phyloP scores from a whole-genome alignment of 2,329 filamentous ascomycete genomes.

The Clonostachys sp. region DNA sequence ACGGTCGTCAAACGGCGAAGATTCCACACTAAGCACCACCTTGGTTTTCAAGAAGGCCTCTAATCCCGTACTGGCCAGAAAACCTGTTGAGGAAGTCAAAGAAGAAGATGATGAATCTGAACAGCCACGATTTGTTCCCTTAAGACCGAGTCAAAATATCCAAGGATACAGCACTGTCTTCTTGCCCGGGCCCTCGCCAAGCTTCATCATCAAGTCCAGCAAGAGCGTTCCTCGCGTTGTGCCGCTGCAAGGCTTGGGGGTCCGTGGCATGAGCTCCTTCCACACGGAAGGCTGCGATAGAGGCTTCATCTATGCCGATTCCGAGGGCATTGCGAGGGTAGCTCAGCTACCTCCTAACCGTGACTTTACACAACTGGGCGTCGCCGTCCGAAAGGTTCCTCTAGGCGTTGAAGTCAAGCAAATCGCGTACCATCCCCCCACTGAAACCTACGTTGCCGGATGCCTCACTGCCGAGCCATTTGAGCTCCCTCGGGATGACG shows the following conservation, averaged over 20 bases:
- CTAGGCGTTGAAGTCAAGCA: constrained; percentile 67
- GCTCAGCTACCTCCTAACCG: constrained; percentile 64
- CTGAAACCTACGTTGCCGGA: constrained; percentile 71
- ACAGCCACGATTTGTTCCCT: constrained; percentile 41
- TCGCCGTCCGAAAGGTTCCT: constrained; percentile 68
- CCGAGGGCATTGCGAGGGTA: constrained; percentile 66
- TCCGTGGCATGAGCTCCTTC: constrained; percentile 70
- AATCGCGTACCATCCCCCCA: constrained; percentile 71
- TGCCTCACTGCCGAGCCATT: constrained; percentile 68
- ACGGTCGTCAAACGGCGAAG: constrained; percentile 33
- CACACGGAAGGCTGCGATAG: constrained; percentile 72
- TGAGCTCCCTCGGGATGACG: constrained; percentile 80
- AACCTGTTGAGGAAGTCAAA: constrained; percentile 35
- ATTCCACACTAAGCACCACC: constrained; percentile 40
- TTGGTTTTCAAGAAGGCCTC: constrained; percentile 74
- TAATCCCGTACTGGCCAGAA: constrained; percentile 61
- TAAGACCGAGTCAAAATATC: constrained; percentile 60
- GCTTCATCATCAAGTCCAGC: constrained; percentile 78
- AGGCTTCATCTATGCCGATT: constrained; percentile 80
- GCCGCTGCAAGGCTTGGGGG: constrained; percentile 62
- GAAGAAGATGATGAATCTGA: constrained; percentile 43
- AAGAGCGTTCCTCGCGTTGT: constrained; percentile 73
- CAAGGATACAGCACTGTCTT: constrained; percentile 79
- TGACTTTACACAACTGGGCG: constrained; percentile 69
- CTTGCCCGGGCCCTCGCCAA: constrained; percentile 73